A percentile compares a stretch with the other conserved stretches of the same genome.
phyloP scores from a whole-genome alignment of 2,329 filamentous ascomycete genomes.

The Neofusicoccum ribis region DNA sequence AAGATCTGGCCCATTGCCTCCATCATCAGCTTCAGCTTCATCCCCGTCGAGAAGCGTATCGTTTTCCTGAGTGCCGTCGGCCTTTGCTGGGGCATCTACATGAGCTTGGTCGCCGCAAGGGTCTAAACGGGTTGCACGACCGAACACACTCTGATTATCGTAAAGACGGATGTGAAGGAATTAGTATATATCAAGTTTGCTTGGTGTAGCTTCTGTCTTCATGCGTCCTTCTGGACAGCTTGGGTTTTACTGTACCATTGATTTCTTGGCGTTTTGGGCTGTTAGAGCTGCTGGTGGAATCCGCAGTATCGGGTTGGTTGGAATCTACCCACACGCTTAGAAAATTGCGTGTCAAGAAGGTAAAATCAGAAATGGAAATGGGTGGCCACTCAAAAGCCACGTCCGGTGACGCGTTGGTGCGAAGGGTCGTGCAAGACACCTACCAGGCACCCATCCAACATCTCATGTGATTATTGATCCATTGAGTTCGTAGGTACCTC shows the following conservation, averaged over 20 bases:
- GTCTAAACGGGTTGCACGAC: not conserved
- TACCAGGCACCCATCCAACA: no score
- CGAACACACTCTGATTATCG: not conserved
- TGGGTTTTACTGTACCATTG: not conserved
- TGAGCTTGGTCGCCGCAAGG: conserved; percentile 61
- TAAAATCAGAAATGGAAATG: no score
- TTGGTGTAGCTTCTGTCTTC: no score
- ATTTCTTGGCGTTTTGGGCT: not conserved
- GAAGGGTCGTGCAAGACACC: no score
- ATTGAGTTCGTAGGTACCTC: no score
- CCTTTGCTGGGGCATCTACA: conserved; percentile 72
- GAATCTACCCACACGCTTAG: no score
- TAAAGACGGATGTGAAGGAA: not conserved
- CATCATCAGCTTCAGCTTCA: conserved; percentile 68
- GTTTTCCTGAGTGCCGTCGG: conserved; percentile 72
- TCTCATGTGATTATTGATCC: no score
- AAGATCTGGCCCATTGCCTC: conserved; percentile 73
- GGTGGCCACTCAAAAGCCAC: no score
- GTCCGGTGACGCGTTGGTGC: no score
- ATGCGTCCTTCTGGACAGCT: not conserved
- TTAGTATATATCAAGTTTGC: not conserved
- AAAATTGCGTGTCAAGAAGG: no score
- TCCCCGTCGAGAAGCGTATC: conserved; percentile 68
- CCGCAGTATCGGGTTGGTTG: no score
- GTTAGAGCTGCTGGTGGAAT: no score